phyloP scores from a whole-genome alignment of 2,329 filamentous ascomycete genomes.

The Nakataea oryzae region DNA sequence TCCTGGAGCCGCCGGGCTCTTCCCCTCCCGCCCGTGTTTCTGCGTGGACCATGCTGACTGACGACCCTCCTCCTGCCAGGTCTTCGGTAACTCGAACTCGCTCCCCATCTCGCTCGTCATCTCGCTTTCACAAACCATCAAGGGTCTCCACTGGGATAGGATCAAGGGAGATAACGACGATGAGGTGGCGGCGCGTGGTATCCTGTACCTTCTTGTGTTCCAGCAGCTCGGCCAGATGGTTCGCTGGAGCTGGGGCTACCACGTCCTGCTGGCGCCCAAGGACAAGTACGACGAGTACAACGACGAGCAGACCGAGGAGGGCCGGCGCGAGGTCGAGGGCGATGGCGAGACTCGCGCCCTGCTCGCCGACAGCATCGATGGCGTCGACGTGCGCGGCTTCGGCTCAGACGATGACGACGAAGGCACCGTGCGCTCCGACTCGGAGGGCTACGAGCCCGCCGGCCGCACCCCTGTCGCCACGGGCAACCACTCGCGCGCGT shows the following conservation, averaged over 20 bases:
- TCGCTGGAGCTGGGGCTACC: constrained; percentile 97
- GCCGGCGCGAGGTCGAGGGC: constrained; percentile 40
- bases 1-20: background rate
- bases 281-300: constrained; percentile 59
- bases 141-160: constrained; percentile 86
- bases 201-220: constrained; percentile 92
- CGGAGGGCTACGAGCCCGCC: constrained; percentile 40
- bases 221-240: constrained; percentile 94
- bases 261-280: constrained; percentile 82
- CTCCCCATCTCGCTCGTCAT: constrained; percentile 93
- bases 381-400: constrained; percentile 29
- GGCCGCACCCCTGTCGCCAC: constrained; percentile 41
- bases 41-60: constrained; percentile 2
- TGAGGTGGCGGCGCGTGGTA: constrained; percentile 86
- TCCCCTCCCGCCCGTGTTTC: background rate
- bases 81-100: constrained; percentile 98
- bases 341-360: constrained; percentile 21
- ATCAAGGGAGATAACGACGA: constrained; percentile 90
- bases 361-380: constrained; percentile 22
- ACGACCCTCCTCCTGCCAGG: constrained; percentile 25
- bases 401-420: constrained; percentile 23
- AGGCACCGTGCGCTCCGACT: constrained; percentile 18
- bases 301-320: constrained; percentile 41
- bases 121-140: constrained; percentile 83
- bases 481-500: constrained; percentile 33